These are phyloP conservation scores for Colletotrichum sojae DNA, from an alignment of 2,329 filamentous ascomycete genomes.

Conservation along the genomic window DNA sequence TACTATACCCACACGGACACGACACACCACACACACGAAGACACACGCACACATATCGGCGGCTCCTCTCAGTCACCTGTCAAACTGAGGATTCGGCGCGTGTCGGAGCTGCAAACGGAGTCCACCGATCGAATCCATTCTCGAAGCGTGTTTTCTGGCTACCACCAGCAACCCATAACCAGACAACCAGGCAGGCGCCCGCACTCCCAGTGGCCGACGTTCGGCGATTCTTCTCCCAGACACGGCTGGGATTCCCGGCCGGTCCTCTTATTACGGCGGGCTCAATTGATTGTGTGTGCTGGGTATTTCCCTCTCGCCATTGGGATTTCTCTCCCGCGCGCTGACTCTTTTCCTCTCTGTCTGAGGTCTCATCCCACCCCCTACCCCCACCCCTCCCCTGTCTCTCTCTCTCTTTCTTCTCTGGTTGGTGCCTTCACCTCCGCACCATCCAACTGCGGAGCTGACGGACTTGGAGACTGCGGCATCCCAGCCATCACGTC, in stretches of 20 bases:
- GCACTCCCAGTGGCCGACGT: not conserved
- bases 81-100: too few species aligned
- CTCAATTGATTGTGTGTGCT: not conserved
- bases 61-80: too few species aligned
- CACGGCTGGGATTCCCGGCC: slow-evolving; percentile 6
- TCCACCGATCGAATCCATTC: too few species aligned
- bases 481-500: slow-evolving; percentile 21
- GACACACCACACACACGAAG: not conserved
- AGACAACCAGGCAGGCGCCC: too few species aligned
- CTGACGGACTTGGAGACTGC: slow-evolving; percentile 15
- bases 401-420: not conserved
- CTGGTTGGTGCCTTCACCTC: slow-evolving; percentile 14
- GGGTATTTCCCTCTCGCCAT: not conserved
- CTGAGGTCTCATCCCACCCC: too few species aligned
- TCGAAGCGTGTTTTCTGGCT: too few species aligned
- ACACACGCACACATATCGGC: too few species aligned
- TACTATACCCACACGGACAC: not conserved
- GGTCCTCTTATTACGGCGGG: not conserved
- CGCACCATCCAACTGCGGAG: slow-evolving; percentile 7
- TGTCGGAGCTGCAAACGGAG: too few species aligned
- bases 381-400: too few species aligned
- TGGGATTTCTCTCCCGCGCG: not conserved
- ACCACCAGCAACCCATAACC: too few species aligned
- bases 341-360: too few species aligned
- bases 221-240: not conserved